phyloP scores from a whole-genome alignment of 371 early-diverging fungal genomes.

The Lichtheimia hyalospora region DNA sequence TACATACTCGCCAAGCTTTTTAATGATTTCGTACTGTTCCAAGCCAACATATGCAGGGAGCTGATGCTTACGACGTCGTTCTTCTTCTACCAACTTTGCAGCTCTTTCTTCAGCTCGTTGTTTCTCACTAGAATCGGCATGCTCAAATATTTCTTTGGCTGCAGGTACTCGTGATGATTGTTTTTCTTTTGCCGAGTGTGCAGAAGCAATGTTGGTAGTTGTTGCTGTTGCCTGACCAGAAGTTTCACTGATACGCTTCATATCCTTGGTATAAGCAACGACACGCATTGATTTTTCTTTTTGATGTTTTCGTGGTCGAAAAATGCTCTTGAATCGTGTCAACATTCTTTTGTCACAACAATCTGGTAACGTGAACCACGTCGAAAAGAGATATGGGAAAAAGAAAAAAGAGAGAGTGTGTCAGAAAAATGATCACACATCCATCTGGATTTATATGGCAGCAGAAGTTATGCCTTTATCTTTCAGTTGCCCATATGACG shows the following conservation, averaged over 20 bases:
- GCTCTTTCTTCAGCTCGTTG: slow-evolving; percentile 10
- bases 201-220: neutral
- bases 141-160: neutral
- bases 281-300: neutral
- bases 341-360: neutral
- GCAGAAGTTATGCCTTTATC: too few species aligned
- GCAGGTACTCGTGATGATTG: neutral
- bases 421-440: neutral
- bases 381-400: neutral
- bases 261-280: slow-evolving; percentile 1
- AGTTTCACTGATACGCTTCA: slow-evolving; percentile 1
- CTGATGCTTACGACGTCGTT: slow-evolving; percentile 17
- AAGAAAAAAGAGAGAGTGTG: neutral
- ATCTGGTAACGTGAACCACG: neutral
- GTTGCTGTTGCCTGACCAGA: neutral
- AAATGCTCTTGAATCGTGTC: slow-evolving; percentile 6
- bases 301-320: slow-evolving; percentile 8
- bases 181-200: neutral
- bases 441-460: too few species aligned
- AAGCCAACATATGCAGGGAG: slow-evolving; percentile 54
- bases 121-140: slow-evolving; percentile 8
- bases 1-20: slow-evolving; percentile 73
- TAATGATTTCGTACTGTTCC: slow-evolving; percentile 49
- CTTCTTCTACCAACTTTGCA: slow-evolving; percentile 11
- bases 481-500: too few species aligned